A percentile compares a stretch with the other conserved stretches of the same genome.
Evolutionary conservation across 306 rosid genomes (phyloP).

Genomic region (Betula pendula): DNA sequence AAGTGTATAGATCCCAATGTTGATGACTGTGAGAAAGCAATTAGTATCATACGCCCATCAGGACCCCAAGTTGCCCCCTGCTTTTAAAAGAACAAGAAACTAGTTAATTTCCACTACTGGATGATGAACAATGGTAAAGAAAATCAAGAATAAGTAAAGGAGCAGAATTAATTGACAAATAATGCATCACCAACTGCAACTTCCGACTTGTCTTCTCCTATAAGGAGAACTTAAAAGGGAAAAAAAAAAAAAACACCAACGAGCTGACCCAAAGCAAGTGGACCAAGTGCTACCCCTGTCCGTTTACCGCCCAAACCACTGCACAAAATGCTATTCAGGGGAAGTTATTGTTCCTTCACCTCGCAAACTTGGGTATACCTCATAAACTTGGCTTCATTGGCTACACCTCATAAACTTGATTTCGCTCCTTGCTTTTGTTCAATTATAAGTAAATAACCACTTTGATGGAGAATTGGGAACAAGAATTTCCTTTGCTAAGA

Average conservation of each 20-base stretch:
- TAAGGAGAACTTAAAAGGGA: not conserved
- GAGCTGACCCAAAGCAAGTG: no score
- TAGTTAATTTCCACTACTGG: constrained; percentile 4
- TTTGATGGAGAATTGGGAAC: no score
- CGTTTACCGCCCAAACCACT: no score
- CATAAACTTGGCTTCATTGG: no score
- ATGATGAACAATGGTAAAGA: constrained; percentile 9
- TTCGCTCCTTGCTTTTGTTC: no score
- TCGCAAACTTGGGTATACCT: no score
- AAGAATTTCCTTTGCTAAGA: no score
- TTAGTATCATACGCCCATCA: constrained; percentile 88
- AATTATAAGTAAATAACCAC: no score
- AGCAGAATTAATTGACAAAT: not conserved
- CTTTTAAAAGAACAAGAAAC: constrained; percentile 31
- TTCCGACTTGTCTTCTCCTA: not conserved
- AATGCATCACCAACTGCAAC: not conserved
- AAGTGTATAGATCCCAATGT: constrained; percentile 91
- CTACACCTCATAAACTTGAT: no score
- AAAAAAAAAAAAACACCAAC: not conserved
- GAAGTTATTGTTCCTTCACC: no score
- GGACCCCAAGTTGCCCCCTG: constrained; percentile 98
- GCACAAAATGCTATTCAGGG: no score
- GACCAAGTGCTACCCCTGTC: no score
- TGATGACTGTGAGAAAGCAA: constrained; percentile 83
- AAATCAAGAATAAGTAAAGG: constrained; percentile 5